phyloP scores from a whole-genome alignment of 177 flowering plant species.

The Vitis hybrid region DNA sequence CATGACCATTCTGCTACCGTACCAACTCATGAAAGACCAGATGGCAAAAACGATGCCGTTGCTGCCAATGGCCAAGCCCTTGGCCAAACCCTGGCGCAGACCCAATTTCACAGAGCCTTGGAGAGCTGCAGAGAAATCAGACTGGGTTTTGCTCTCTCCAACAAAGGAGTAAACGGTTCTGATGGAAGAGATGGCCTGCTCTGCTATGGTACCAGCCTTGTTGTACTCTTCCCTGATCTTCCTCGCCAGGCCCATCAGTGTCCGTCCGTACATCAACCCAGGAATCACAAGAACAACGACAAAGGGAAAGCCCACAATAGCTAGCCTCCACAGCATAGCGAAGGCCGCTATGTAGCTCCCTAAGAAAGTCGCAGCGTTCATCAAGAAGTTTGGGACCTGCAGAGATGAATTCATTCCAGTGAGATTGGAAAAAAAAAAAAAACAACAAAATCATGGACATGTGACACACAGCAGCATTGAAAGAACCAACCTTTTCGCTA shows the following conservation, averaged over 20 bases:
- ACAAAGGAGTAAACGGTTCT: constrained; percentile 84
- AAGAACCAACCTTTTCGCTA: constrained; percentile 69
- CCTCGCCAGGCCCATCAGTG: constrained; percentile 52
- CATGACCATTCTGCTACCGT: constrained; percentile 86
- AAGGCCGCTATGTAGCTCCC: constrained; percentile 69
- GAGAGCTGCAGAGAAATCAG: constrained; percentile 58
- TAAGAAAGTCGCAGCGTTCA: constrained; percentile 58
- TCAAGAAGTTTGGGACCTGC: constrained; percentile 84
- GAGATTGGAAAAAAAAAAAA: background rate
- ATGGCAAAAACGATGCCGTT: constrained; percentile 68
- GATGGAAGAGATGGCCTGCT: constrained; percentile 76
- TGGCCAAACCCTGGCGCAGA: constrained; percentile 67
- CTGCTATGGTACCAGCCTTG: constrained; percentile 60
- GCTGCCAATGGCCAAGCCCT: constrained; percentile 88
- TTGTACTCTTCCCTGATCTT: constrained; percentile 66
- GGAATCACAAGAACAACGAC: constrained; percentile 66
- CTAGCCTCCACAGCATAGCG: constrained; percentile 66
- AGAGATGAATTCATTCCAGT: background rate
- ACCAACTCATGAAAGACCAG: constrained; percentile 77
- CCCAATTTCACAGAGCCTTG: constrained; percentile 68
- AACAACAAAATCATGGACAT: background rate
- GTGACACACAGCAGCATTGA: background rate
- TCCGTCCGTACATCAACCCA: constrained; percentile 74
- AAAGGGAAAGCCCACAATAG: constrained; percentile 77
- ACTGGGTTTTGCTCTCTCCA: constrained; percentile 60